phyloP scores from a whole-genome alignment of 177 flowering plant genomes.

The Tripterygium wilfordii region DNA sequence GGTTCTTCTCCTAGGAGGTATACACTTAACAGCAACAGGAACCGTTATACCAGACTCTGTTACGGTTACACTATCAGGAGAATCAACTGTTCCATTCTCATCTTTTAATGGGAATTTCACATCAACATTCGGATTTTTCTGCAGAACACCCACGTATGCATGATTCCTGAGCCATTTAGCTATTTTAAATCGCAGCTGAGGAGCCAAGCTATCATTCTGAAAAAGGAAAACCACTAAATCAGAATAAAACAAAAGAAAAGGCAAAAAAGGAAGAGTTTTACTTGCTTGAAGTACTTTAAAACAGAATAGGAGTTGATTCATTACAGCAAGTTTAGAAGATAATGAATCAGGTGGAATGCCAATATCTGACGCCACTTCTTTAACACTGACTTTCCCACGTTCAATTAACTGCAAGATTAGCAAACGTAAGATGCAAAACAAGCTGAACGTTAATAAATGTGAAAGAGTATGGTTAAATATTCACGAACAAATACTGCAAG shows the following conservation, averaged over 20 bases:
- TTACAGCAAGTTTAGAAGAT: conserved; percentile 49
- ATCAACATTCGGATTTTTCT: conserved; percentile 31
- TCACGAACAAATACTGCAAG: too few species aligned
- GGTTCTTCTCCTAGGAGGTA: conserved; percentile 54
- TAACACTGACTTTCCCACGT: conserved; percentile 55
- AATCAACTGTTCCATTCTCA: conserved; percentile 26
- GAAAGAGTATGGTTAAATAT: background rate
- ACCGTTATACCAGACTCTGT: conserved; percentile 32
- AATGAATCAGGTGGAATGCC: conserved; percentile 59
- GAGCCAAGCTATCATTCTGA: conserved; percentile 48
- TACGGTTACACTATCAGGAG: conserved; percentile 22
- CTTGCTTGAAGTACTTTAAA: background rate
- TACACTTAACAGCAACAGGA: conserved; percentile 46
- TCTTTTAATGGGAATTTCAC: conserved; percentile 21
- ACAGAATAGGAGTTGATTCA: conserved; percentile 2
- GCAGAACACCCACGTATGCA: conserved; percentile 40
- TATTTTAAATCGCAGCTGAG: conserved; percentile 52
- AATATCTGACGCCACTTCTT: conserved; percentile 68
- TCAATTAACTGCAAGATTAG: conserved; percentile 54
- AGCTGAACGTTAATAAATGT: background rate
- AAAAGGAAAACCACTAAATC: conserved; percentile 1
- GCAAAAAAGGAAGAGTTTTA: background rate
- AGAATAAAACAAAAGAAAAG: conserved; percentile 5
- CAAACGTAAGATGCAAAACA: conserved; percentile 7
- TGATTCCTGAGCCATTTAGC: conserved; percentile 63